Conservation (phyloP, 257 asterid species). For the Nemophila menziesii region DNA sequence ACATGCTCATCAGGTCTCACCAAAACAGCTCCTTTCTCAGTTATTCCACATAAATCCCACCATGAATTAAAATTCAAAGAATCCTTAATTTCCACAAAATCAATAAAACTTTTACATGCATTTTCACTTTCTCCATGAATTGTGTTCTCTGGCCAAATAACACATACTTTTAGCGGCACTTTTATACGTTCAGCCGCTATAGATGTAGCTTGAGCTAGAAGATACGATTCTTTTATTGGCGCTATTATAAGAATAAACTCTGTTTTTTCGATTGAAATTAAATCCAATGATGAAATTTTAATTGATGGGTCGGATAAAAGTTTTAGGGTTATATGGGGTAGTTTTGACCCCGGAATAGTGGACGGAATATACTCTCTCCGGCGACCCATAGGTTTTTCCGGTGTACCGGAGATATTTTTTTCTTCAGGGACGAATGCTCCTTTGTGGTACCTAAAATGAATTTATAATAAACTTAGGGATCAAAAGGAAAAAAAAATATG, state of each 20-base stretch:
- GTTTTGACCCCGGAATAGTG: conserved; percentile 64
- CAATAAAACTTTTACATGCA: conserved; percentile 46
- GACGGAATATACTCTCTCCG: conserved; percentile 78
- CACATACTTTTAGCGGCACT: conserved; percentile 45
- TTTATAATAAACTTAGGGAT: not conserved
- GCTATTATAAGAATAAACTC: conserved; percentile 81
- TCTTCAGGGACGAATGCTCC: conserved; percentile 61
- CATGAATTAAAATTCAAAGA: conserved; percentile 36
- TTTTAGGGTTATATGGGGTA: conserved; percentile 69
- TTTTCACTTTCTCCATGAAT: conserved; percentile 21
- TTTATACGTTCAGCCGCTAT: conserved; percentile 46
- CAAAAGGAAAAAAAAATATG: no score
- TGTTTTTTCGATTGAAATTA: conserved; percentile 37
- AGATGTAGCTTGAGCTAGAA: conserved; percentile 56
- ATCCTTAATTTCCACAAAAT: conserved; percentile 40
- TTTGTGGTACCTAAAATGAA: conserved; percentile 44
- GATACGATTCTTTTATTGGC: conserved; percentile 53
- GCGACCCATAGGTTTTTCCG: conserved; percentile 63
- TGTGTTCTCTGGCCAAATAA: conserved; percentile 48
- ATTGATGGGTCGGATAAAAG: conserved; percentile 24
- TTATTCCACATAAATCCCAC: conserved; percentile 84
- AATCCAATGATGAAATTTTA: conserved; percentile 64
- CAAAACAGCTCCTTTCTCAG: conserved; percentile 63
- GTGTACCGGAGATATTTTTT: conserved; percentile 16
- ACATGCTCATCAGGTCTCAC: conserved; percentile 94